A percentile compares a stretch with the other conserved stretches of the same genome.
phyloP scores from a whole-genome alignment of 2,329 filamentous ascomycete species.

The Pestalotiopsis sp. region DNA sequence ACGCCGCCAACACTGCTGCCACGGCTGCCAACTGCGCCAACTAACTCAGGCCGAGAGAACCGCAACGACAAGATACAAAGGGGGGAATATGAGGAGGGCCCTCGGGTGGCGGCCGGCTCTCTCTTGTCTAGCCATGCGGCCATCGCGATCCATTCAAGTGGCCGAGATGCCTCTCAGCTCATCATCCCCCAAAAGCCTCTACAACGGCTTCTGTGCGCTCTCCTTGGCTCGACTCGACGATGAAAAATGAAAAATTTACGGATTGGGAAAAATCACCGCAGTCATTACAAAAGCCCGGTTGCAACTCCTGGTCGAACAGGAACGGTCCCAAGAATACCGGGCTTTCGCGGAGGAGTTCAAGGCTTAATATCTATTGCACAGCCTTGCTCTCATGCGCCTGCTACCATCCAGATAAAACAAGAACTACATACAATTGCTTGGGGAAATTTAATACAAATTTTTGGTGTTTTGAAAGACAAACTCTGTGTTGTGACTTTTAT shows the following conservation, averaged over 20 bases:
- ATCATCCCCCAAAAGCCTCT: background rate
- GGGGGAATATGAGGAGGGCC: background rate
- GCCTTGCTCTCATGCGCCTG: background rate
- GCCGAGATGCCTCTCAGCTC: background rate
- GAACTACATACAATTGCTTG: background rate
- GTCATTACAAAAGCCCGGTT: background rate
- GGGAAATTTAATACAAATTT: background rate
- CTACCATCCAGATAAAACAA: background rate
- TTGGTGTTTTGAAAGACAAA: background rate
- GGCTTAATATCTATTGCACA: background rate
- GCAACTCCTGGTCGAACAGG: background rate
- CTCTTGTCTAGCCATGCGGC: too few species aligned
- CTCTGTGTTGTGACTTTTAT: background rate
- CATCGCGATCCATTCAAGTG: too few species aligned
- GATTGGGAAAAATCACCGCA: background rate
- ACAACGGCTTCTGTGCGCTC: background rate
- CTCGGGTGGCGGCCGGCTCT: too few species aligned
- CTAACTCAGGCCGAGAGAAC: background rate
- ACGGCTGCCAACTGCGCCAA: background rate
- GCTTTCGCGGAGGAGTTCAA: background rate
- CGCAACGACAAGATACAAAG: background rate
- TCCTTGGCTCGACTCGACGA: background rate
- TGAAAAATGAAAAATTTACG: background rate
- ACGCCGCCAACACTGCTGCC: background rate
- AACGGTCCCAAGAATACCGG: background rate